Percentiles rank a stretch among this genome's conserved stretches.
Evolutionary conservation across 2,329 filamentous ascomycete species (phyloP).

Genomic region (Botrytis sinoallii): DNA sequence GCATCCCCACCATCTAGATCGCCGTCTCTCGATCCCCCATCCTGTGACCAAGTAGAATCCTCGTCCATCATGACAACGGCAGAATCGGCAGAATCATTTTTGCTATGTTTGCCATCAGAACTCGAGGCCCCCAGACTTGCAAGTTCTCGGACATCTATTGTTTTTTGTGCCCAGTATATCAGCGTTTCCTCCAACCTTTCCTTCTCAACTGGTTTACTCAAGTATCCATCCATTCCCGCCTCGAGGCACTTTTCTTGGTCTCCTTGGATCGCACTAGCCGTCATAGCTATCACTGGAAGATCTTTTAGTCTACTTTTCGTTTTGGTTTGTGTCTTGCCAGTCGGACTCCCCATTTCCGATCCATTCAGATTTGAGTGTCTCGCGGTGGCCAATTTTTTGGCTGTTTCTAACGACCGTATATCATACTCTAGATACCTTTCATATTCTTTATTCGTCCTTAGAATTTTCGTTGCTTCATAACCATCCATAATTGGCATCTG

Average conservation of each 20-base stretch:
- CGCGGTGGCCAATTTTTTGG: conserved; percentile 30
- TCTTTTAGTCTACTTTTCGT: conserved; percentile 34
- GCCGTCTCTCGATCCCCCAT: background rate
- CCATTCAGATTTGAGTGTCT: background rate
- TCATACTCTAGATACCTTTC: background rate
- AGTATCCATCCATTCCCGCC: conserved; percentile 51
- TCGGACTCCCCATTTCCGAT: conserved; percentile 24
- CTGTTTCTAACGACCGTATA: conserved; percentile 29
- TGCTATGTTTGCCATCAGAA: background rate
- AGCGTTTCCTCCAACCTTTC: conserved; percentile 30
- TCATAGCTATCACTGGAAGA: conserved; percentile 50
- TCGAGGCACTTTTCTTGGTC: conserved; percentile 48
- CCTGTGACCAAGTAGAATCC: background rate
- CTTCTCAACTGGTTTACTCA: conserved; percentile 48
- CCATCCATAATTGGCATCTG: conserved; percentile 56
- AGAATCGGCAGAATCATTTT: background rate
- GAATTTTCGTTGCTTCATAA: conserved; percentile 45
- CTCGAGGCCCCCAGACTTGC: too few relatives aligned
- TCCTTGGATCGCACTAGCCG: conserved; percentile 48
- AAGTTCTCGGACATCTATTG: background rate
- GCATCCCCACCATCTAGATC: background rate
- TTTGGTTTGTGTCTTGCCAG: background rate
- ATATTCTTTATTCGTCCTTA: conserved; percentile 39
- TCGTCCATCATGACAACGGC: background rate
- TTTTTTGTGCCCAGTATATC: conserved; percentile 27